Evolutionary conservation across 1,139 yeast species (phyloP), one percentile per base, ranked within the genome.

Genomic region (Scheffersomyces stambukii): DNA sequence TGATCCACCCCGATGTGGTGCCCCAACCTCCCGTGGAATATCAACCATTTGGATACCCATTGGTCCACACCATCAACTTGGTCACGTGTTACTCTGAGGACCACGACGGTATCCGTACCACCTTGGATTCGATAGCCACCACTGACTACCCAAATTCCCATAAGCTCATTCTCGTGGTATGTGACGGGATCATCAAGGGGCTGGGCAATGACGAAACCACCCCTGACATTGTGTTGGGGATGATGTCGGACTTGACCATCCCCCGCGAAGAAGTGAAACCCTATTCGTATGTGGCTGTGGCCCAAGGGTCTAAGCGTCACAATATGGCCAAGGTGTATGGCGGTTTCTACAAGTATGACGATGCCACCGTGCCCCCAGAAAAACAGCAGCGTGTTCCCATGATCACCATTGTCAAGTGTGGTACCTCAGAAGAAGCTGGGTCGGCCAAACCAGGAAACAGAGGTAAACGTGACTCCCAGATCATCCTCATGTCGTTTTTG

Each of bases 401-500:
- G 48, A 52, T 91, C 16, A 65, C 81, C 15, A 67, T 91, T 46
- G 95, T 86, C 25, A 91, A 91, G 56, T 86, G 96, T 58, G 98
- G 98, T 40, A 83, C 96, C 0, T 88, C 91, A 5, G 81, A 75
- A 20, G 98, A 91, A 54, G 79, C 77, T 12, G 58, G 62, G 13
- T 62, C 80, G 5, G 70, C 93, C n/a, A 91, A 91, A 50, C 96
- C 97, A 8, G 98, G 98, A 47, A 91, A 91, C 57, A 79, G 98
- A 66, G 98, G 98, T 60, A 91, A 91, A 57, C 84, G 98, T 61
- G 98, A 91, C 57, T 86, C 96, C 14, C 98, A 91, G 57, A 81
- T 91, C 38, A 81, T 91, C 38, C 65, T 91, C 47, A 91, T 91
- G 98, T 77, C 91, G 1, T 89, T 89, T 57, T 68, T 91, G 48